A percentile compares a stretch with the other conserved stretches of the same genome.
Conservation (phyloP, 1,139 yeast genomes). For the Yarrowia galli region DNA sequence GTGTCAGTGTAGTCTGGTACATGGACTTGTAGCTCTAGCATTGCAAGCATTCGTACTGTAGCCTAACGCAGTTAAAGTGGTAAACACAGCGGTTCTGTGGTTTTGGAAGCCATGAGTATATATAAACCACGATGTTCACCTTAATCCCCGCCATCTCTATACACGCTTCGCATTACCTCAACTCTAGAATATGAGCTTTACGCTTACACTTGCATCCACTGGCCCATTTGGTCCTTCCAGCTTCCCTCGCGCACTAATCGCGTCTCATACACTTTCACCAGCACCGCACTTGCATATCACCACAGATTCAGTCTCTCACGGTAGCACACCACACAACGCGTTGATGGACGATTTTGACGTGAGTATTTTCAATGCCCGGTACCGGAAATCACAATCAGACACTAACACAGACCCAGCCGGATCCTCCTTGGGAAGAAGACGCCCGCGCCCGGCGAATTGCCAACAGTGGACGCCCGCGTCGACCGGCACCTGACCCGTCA, state of each 20-base stretch:
- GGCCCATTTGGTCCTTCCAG: neutral
- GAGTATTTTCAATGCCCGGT: neutral
- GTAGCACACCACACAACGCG: neutral
- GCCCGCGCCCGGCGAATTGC: conserved; percentile 7
- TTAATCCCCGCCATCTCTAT: neutral
- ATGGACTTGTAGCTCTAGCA: too few relatives aligned
- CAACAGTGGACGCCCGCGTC: conserved; percentile 6
- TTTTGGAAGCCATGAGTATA: neutral
- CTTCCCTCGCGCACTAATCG: conserved; percentile 1
- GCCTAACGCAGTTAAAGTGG: neutral
- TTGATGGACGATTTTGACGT: conserved; percentile 28
- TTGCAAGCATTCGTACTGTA: neutral
- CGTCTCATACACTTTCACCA: neutral
- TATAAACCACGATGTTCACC: neutral
- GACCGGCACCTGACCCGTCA: neutral
- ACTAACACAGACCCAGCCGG: conserved; percentile 30
- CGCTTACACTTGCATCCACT: neutral
- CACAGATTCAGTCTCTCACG: neutral
- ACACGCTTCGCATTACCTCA: neutral
- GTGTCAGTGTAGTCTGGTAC: neutral
- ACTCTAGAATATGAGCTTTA: neutral
- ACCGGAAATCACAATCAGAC: neutral
- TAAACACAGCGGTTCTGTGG: neutral
- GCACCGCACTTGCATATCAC: neutral
- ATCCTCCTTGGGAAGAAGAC: conserved; percentile 22